Base-by-base conservation (phyloP, 129 eudicot species). In the Dittrichia graveolens region DNA sequence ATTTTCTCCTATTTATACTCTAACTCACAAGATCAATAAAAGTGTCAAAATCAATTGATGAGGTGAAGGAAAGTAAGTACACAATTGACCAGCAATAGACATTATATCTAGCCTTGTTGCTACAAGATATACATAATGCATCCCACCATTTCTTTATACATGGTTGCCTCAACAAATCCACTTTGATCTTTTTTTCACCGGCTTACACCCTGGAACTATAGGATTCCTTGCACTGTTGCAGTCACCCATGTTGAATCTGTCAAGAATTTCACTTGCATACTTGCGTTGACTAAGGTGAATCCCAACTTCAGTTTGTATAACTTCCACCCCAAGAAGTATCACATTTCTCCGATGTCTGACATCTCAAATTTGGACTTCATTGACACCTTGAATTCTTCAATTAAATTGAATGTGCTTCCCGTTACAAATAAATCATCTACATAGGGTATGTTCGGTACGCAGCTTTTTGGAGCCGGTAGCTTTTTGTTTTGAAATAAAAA, bases 281-380 rank as follows among this genome's bases (percentile, higher is more conserved):
- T 53, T 53, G 24, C 14, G n/a, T 7, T 53, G 59, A 15, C 59
- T 13, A 4, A 53, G n/a, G 31, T 6, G 9, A 53, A 53, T 53
- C 14, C 59, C 59, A 19, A 14, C 14, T 24, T 53, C 59, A 14
- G 3, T 53, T 15, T n/a, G 31, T 13, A n/a, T 7, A 4, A 53
- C 59, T 14, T 53, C 24, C 8, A 53, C 59, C n/a, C 59, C 59
- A 53, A 53, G 59, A 13, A 53, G n/a, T n/a, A n/a, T n/a, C n/a
- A n/a, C n/a, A n/a, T n/a, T n/a, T n/a, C n/a, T n/a, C n/a, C n/a
- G n/a, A 53, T 13, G n/a, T 13, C 4, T 53, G 59, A 53, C 59
- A 53, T 53, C 14, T 53, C 59, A 53, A 53, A 53, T 53, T 53
- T 9, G 14, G 59, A 53, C 14, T 53, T 53, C 31, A 13, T 53